Percentiles rank a stretch among this genome's conserved stretches.
phyloP scores from a whole-genome alignment of 208 protist species.

The Crithidia thermophila region DNA sequence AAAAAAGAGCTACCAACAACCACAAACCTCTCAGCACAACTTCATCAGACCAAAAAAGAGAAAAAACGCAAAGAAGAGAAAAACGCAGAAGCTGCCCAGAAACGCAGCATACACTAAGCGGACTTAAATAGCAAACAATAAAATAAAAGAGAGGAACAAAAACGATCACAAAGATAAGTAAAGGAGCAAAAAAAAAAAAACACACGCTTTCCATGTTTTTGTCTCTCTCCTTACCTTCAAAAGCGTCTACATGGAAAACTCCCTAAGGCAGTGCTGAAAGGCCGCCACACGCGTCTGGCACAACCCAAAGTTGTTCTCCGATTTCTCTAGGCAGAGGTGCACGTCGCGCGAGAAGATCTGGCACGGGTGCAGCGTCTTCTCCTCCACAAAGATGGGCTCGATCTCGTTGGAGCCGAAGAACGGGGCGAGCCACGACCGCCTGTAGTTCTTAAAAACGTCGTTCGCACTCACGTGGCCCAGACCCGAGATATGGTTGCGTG shows the following conservation, averaged over 20 bases:
- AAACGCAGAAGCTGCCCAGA: no score
- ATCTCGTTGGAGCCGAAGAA: constrained; percentile 80
- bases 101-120: no score
- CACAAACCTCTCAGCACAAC: no score
- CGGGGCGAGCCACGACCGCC: constrained; percentile 65
- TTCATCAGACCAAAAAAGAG: not conserved
- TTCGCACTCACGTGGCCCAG: constrained; percentile 24
- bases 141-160: not conserved
- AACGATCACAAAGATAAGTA: not conserved
- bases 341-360: constrained; percentile 61
- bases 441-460: constrained; percentile 50
- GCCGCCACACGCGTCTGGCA: constrained; percentile 69
- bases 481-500: constrained; percentile 23
- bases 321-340: constrained; percentile 60
- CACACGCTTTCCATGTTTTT: not conserved
- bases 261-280: constrained; percentile 75
- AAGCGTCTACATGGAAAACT: constrained; percentile 42
- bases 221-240: not conserved
- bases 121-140: constrained; percentile 10
- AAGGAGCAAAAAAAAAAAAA: not conserved
- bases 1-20: no score
- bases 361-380: constrained; percentile 53
- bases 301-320: constrained; percentile 65
- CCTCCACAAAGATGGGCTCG: constrained; percentile 39
- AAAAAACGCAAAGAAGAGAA: constrained; percentile 10